Evolutionary conservation across 2,329 filamentous ascomycete species (phyloP), one percentile per base, ranked within the genome.

Genomic region (Calcarisporium arbuscula): DNA sequence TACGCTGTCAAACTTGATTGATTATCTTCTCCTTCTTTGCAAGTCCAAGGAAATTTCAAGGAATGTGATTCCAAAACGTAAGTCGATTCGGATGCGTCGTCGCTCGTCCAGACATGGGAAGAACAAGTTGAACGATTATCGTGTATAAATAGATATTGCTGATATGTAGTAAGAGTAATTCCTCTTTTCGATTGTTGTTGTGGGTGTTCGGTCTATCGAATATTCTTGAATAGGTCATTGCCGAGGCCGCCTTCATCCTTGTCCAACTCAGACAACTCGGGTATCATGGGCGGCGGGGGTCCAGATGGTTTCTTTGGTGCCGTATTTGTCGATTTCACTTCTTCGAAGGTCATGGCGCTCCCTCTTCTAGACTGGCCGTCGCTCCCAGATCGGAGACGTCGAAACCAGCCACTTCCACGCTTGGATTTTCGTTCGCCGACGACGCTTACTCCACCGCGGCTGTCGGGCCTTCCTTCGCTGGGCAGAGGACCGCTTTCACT

Each of bases 201-300:
- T n/a, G n/a, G n/a, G n/a, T n/a, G n/a, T n/a, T 20, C 8, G 9
- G n/a, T 32, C 58, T 63, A 76, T 50, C 74, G 74, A 52, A 79
- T 77, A 42, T 70, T 64, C 50, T 75, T 76, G 54, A 79, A 78
- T 21, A 79, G 57, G 41, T 77, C 72, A 39, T 58, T 55, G 32
- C 71, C 71, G 20, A 73, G 56, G 36, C 58, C 60, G 28, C 60
- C 63, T 6, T 64, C 61, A 27, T 72, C 62, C 36, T 68, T 64
- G 46, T 74, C 64, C 36, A 77, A 59, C 31, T 68, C 64, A 47
- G 57, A 63, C 32, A 78, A 59, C 50, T 78, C 74, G 15, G 74
- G 74, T 32, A 79, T 77, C 71, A 71, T 77, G 17, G 74, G 74
- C 23, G 74, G 72, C 36, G 74, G 74, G 8, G 74, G 72, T 9